These are phyloP conservation scores for Pythium aquatile DNA, from an alignment of 352 stramenopile genomes.

Conservation along the genomic window DNA sequence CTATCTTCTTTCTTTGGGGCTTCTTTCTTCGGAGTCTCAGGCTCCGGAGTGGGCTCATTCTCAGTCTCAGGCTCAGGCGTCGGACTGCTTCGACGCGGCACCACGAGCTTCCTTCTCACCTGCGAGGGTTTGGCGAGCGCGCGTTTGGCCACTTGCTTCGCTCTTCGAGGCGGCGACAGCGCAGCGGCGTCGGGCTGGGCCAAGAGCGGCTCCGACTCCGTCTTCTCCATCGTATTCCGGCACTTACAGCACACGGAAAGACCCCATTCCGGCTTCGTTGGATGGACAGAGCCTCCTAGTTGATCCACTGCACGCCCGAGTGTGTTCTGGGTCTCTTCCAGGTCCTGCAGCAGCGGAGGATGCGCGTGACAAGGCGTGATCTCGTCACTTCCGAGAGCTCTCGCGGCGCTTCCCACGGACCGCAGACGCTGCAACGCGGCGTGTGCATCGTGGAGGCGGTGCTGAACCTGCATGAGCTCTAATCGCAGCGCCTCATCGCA, in stretches of 20 bases:
- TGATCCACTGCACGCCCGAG: slow-evolving; percentile 10
- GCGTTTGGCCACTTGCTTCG: not conserved
- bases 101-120: slow-evolving; percentile 18
- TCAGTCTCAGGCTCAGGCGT: not conserved
- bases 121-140: not conserved
- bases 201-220: slow-evolving; percentile 15
- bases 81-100: slow-evolving; percentile 5
- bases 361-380: not conserved
- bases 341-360: not conserved
- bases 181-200: slow-evolving; percentile 17
- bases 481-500: slow-evolving; percentile 22
- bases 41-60: not conserved
- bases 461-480: slow-evolving; percentile 20
- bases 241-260: slow-evolving; percentile 21
- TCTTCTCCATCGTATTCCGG: not conserved
- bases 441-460: slow-evolving; percentile 13
- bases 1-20: slow-evolving; percentile 6
- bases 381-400: slow-evolving; percentile 4
- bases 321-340: slow-evolving; percentile 3
- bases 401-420: slow-evolving; percentile 14
- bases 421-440: slow-evolving; percentile 20
- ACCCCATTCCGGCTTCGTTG: not conserved
- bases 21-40: not conserved
- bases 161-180: slow-evolving; percentile 19
- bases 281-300: not conserved